Evolutionary conservation across 371 early-diverging fungal genomes (phyloP).

Genomic region (Saksenaea oblongispora): DNA sequence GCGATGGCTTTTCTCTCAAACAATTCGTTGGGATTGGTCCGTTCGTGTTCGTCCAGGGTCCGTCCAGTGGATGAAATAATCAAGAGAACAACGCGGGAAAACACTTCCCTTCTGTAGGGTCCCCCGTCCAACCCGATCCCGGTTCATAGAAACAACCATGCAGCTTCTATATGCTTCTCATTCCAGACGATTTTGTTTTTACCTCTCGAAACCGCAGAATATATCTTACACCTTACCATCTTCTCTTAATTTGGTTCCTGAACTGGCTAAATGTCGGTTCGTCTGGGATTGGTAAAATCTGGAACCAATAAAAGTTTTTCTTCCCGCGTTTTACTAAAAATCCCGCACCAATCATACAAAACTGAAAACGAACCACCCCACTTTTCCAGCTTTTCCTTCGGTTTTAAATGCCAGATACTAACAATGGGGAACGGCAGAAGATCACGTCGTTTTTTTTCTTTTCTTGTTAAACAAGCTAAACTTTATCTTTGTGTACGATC

Average conservation of each 20-base stretch:
- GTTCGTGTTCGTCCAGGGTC: neutral
- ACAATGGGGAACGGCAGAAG: no score
- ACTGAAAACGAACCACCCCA: neutral
- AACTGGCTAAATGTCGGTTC: neutral
- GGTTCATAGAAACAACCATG: no score
- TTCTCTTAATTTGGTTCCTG: neutral
- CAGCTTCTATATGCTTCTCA: neutral
- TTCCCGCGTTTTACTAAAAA: neutral
- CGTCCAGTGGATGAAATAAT: conserved; percentile 2
- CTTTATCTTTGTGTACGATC: neutral
- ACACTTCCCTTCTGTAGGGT: no score
- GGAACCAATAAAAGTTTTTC: conserved; percentile 6
- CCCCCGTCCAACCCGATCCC: no score
- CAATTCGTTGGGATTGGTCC: conserved; percentile 4
- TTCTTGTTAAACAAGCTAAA: neutral
- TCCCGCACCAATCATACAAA: neutral
- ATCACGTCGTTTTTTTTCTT: no score
- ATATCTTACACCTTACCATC: neutral
- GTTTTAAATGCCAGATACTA: neutral
- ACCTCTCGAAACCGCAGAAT: no score
- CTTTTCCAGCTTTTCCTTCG: neutral
- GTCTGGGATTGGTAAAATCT: conserved; percentile 3
- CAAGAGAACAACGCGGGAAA: neutral
- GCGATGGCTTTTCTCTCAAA: neutral
- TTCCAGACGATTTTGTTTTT: no score